These are phyloP conservation scores for Vicia faba DNA, from an alignment of 306 rosid species.

Conservation along the genomic window DNA sequence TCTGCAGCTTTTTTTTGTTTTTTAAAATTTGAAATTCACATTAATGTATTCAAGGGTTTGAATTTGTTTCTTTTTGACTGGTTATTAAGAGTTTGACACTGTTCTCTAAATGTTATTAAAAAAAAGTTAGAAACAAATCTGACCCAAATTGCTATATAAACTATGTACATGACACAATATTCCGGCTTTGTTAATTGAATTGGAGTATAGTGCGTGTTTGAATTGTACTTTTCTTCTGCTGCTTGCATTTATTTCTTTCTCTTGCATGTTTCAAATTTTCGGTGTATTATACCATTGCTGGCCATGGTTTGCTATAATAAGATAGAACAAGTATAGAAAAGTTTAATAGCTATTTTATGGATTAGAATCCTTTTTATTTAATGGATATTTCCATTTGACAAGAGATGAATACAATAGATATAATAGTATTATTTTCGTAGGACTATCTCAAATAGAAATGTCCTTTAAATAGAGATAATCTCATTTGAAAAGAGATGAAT, in stretches of 20 bases:
- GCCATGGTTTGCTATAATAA: not conserved
- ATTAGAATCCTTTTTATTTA: too few species aligned
- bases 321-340: not conserved
- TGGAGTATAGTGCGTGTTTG: constrained; percentile 16
- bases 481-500: too few species aligned
- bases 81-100: not conserved
- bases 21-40: not conserved
- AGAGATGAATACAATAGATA: too few species aligned
- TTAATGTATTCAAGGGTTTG: not conserved
- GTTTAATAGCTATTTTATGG: not conserved
- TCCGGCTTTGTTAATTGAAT: constrained; percentile 24
- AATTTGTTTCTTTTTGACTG: not conserved
- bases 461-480: too few species aligned
- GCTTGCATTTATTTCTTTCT: not conserved
- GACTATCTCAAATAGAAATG: too few species aligned
- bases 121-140: not conserved
- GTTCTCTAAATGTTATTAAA: not conserved
- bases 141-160: not conserved
- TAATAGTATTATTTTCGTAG: too few species aligned
- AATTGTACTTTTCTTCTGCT: constrained; percentile 23
- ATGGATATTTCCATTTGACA: too few species aligned
- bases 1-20: not conserved
- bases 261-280: not conserved
- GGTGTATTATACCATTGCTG: not conserved
- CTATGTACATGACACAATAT: not conserved